Base-by-base conservation (phyloP, 805 yeast species). In the Debaryomyces hansenii region DNA sequence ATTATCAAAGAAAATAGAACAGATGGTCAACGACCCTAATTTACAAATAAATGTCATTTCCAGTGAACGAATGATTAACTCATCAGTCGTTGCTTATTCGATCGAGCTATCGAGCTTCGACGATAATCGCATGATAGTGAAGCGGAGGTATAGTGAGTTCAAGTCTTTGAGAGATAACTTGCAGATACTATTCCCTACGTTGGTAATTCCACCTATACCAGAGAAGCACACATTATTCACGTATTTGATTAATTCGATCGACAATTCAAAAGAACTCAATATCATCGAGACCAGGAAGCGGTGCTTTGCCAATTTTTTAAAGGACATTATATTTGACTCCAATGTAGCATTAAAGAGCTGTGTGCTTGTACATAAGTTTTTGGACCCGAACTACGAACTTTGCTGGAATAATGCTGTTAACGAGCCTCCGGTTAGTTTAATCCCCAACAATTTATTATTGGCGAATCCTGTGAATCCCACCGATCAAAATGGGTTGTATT, bases 391-490 rank as follows among this genome's bases (percentile, higher is more conserved):
- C 59, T 72, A 69, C 42, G 81, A 77, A 50, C 63, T 67, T 46
- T 67, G 75, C 48, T 80, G 83, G 83, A 59, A 63, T n/a, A 72
- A 77, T 54, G 75, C 78, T 1, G 65, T 78, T 44, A 72, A 74
- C 47, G 77, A 73, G 51, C 75, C 77, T 1, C 78, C 78, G 2
- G 67, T 67, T 8, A 70, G 66, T 43, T 53, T 70, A 24, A 63
- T 80, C 3, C 80, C 84, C 3, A 69, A 72, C 41, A 77, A 78
- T 39, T 59, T 77, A 32, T 57, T 80, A 16, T 61, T 80, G 14
- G 74, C 79, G 4, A 78, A 80, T 28, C 80, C 83, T 1, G 55
- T 72, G 31, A 61, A 77, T 48, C 82, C 85, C 3, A 68, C 77
- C 0, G 75, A 72, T 42, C 83, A 78, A 32, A 79, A 78, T 55